Percentiles rank a stretch among this genome's conserved stretches.
phyloP scores from a whole-genome alignment of 106 monocot genomes.

The Allium cepa region DNA sequence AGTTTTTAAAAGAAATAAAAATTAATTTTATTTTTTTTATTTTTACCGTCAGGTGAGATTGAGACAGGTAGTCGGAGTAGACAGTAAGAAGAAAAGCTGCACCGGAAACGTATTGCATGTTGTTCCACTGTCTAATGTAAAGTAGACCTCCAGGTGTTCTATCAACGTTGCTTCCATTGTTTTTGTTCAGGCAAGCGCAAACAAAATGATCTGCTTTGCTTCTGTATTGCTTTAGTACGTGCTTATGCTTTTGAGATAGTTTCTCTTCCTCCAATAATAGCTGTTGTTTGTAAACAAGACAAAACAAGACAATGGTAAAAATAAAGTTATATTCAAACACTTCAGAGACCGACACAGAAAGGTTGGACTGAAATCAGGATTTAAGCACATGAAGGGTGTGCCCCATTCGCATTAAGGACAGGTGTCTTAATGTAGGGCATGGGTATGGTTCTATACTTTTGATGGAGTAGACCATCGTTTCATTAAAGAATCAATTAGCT shows the following conservation, averaged over 20 bases:
- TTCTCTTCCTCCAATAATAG: conserved; percentile 13
- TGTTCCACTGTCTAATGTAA: conserved; percentile 78
- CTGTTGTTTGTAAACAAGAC: conserved; percentile 8
- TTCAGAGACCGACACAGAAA: not conserved
- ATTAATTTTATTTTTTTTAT: too few species aligned
- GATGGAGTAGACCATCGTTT: too few species aligned
- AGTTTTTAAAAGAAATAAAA: too few species aligned
- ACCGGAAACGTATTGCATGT: conserved; percentile 75
- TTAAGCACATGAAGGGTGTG: not conserved
- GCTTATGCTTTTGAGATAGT: conserved; percentile 8
- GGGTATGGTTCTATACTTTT: not conserved
- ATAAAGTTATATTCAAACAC: not conserved
- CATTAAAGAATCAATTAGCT: too few species aligned
- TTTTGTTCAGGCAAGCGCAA: conserved; percentile 60
- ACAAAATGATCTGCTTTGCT: conserved; percentile 76
- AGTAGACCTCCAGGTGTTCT: conserved; percentile 70
- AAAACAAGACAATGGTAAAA: not conserved
- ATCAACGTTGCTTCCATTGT: conserved; percentile 53
- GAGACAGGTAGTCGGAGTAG: conserved; percentile 53
- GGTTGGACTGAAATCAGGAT: not conserved
- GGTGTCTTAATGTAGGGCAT: not conserved
- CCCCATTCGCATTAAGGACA: not conserved
- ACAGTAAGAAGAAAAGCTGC: conserved; percentile 64
- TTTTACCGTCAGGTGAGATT: not conserved
- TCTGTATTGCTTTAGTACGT: conserved; percentile 36